Evolutionary conservation across 164 flowering plant species (phyloP), one percentile per base, ranked within the genome.

Genomic region (Kingdonia uniflora): DNA sequence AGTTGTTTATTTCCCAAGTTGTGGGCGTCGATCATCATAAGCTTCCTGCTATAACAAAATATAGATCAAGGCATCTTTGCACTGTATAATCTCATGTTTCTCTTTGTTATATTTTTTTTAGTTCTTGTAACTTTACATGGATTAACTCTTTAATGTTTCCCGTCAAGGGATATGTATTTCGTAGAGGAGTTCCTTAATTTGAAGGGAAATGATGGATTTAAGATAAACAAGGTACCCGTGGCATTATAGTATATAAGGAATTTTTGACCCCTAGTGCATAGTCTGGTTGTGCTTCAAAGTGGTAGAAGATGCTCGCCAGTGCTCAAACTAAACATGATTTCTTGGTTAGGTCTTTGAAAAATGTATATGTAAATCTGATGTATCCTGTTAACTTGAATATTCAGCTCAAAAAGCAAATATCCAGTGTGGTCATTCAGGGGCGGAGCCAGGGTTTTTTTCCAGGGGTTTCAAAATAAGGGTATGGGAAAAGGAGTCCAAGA

Each of bases 201-300:
- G 78, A 76, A 57, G 58, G 85, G 90, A 52, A 84, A 87, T 65
- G 98, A 92, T 79, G 98, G 96, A 11, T 92, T 84, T 65, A 67
- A 57, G 56, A 78, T 84, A 96, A 92, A 87, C 68, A 69, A 79
- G 60, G 84, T 92, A 47, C 76, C 87, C 17, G 86, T 87, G 17
- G 74, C 88, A 16, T 61, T 80, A 16, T 92, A 95, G 96, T 79
- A 92, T 65, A 73, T 92, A 56, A 87, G 85, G 96, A 96, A 94
- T 15, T 63, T 92, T 58, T 92, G 94, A 92, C 98, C 98, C 13
- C 43, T 87, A 24, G 73, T 82, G 1, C 87, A 87, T 57, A 69
- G 78, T 65, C 83, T 85, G 98, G 73, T 92, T 40, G 73, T 87
- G 58, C 75, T 87, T 62, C 98, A 95, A 19, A 69, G 80, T 26